These are phyloP conservation scores for Crepidotus variabilis DNA, from an alignment of 768 basidiomycete species.

Conservation along the genomic window DNA sequence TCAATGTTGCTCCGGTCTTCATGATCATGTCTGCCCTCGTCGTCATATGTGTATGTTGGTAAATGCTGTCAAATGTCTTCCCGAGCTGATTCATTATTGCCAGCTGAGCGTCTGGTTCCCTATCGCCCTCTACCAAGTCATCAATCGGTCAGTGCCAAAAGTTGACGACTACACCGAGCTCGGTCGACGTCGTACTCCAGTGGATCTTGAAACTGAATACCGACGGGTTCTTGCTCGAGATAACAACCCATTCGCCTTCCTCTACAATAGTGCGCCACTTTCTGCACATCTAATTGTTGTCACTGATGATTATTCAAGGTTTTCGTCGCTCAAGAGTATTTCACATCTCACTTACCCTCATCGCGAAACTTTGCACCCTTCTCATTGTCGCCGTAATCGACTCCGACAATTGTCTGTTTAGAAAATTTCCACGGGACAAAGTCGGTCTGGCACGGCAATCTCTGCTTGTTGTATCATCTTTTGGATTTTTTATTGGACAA, in stretches of 20 bases:
- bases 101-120: conserved; percentile 74
- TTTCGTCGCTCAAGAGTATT: conserved; percentile 70
- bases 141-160: conserved; percentile 53
- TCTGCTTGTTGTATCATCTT: conserved; percentile 51
- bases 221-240: conserved; percentile 62
- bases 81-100: not conserved
- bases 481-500: conserved; percentile 59
- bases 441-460: conserved; percentile 59
- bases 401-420: conserved; percentile 72
- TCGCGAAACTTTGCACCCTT: conserved; percentile 66
- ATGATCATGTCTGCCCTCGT: conserved; percentile 54
- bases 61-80: no score
- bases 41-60: conserved; percentile 49
- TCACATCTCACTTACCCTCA: conserved; percentile 61
- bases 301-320: conserved; percentile 32
- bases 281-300: not conserved
- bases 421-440: conserved; percentile 42
- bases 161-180: conserved; percentile 69
- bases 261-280: conserved; percentile 58
- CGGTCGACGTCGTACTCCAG: conserved; percentile 52
- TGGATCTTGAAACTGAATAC: conserved; percentile 68
- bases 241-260: conserved; percentile 62
- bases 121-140: conserved; percentile 52
- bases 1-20: conserved; percentile 66
- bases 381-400: conserved; percentile 64